phyloP scores from a whole-genome alignment of 306 rosid species.

The Citrullus mucosospermus region DNA sequence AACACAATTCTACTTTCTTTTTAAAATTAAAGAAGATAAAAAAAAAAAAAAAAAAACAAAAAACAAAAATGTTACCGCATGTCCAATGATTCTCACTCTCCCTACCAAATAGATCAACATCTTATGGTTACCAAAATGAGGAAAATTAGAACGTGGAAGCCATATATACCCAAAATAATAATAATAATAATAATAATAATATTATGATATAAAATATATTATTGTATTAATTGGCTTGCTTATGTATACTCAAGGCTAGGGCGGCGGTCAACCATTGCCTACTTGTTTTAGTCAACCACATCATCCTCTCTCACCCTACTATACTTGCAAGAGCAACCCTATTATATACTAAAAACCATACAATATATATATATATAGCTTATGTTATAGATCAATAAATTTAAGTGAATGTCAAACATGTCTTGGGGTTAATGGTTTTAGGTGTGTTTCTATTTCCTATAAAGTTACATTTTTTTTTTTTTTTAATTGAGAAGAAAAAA shows the following conservation, averaged over 20 bases:
- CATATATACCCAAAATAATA: neutral
- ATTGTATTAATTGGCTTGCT: neutral
- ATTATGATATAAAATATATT: neutral
- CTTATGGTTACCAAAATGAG: neutral
- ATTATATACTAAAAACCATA: neutral
- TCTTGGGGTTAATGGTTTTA: conserved; percentile 5
- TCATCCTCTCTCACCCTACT: neutral
- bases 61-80: neutral
- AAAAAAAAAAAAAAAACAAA: too few relatives aligned
- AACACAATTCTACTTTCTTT: too few relatives aligned
- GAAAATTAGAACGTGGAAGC: conserved; percentile 17
- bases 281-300: conserved; percentile 1
- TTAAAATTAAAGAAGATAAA: too few relatives aligned
- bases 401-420: neutral
- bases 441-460: neutral
- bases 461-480: neutral
- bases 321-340: neutral
- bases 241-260: neutral
- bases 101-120: too few relatives aligned
- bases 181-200: neutral
- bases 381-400: neutral
- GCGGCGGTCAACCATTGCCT: conserved; percentile 13
- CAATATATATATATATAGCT: neutral
- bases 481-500: neutral
- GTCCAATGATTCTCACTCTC: neutral